Percentiles rank a stretch among this genome's conserved stretches.
These are phyloP conservation scores for Panicum virgatum DNA, from an alignment of 202 grass and related monocot genomes.

Conservation along the genomic window DNA sequence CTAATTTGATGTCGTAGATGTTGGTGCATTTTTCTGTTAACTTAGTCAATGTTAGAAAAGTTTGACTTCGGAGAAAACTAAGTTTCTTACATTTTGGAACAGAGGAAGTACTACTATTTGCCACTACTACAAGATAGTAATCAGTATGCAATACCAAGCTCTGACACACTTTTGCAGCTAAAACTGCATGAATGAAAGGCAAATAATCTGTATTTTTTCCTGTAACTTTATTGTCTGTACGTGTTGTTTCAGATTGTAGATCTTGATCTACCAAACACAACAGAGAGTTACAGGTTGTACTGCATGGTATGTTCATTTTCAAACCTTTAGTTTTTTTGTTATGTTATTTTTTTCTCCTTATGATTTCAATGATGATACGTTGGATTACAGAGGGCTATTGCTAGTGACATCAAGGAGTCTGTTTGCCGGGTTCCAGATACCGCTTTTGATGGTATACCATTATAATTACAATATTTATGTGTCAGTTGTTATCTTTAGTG, in stretches of 20 bases:
- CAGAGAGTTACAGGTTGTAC: conserved; percentile 91
- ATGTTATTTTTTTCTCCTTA: conserved; percentile 28
- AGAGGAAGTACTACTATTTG: background rate
- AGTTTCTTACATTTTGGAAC: background rate
- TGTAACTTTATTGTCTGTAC: conserved; percentile 21
- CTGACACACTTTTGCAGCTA: conserved; percentile 19
- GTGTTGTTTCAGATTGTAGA: conserved; percentile 71
- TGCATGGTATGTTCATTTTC: conserved; percentile 64
- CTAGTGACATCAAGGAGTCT: conserved; percentile 96
- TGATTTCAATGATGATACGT: conserved; percentile 28
- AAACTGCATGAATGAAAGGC: conserved; percentile 5
- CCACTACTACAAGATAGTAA: background rate
- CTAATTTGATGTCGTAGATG: background rate
- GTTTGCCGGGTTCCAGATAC: conserved; percentile 96
- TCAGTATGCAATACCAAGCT: background rate
- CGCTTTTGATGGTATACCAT: conserved; percentile 84
- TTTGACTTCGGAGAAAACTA: background rate
- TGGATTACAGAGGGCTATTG: conserved; percentile 82
- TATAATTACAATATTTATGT: conserved; percentile 22
- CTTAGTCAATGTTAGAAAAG: background rate
- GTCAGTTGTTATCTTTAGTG: background rate
- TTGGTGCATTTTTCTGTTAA: background rate
- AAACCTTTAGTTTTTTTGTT: conserved; percentile 35
- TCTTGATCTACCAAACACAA: conserved; percentile 85
- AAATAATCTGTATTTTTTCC: background rate